These are phyloP conservation scores for Pichia rugopelliculosa DNA, from an alignment of 805 yeast genomes.

Conservation along the genomic window DNA sequence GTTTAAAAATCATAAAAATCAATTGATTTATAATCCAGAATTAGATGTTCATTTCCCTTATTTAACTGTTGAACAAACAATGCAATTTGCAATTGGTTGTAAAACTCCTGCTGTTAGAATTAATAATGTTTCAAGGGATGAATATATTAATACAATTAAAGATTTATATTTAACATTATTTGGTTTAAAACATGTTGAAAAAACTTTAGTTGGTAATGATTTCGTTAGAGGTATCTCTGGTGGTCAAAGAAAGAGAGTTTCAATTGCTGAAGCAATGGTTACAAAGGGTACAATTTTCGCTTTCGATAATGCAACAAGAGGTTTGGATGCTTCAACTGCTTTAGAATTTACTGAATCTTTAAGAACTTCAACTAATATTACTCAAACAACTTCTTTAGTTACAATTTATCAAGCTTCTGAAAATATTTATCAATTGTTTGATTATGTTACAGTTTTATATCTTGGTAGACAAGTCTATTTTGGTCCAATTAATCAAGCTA, in stretches of 20 bases:
- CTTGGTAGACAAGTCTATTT: conserved; percentile 55
- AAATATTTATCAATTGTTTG: conserved; percentile 53
- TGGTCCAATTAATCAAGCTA: conserved; percentile 49
- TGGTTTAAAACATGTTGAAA: conserved; percentile 52
- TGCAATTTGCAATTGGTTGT: conserved; percentile 46
- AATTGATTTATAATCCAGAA: conserved; percentile 48
- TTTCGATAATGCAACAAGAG: conserved; percentile 70
- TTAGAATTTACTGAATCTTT: conserved; percentile 56
- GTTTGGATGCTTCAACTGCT: conserved; percentile 68
- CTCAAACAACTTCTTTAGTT: conserved; percentile 49
- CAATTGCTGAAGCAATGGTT: conserved; percentile 57
- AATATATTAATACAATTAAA: conserved; percentile 36
- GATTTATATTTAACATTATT: conserved; percentile 45
- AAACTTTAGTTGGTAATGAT: conserved; percentile 62
- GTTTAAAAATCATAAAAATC: conserved; percentile 37
- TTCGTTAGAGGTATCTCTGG: conserved; percentile 68
- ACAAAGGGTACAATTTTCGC: conserved; percentile 48
- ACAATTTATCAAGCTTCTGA: conserved; percentile 67
- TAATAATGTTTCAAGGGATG: conserved; percentile 33
- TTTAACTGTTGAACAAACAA: conserved; percentile 46
- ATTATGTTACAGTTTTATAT: conserved; percentile 55
- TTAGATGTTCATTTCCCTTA: conserved; percentile 50
- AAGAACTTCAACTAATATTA: conserved; percentile 50
- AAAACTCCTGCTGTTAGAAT: conserved; percentile 45
- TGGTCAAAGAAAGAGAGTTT: conserved; percentile 67